Conservation (phyloP, 2,329 filamentous ascomycete species). For the Sarocladium brachiariae region DNA sequence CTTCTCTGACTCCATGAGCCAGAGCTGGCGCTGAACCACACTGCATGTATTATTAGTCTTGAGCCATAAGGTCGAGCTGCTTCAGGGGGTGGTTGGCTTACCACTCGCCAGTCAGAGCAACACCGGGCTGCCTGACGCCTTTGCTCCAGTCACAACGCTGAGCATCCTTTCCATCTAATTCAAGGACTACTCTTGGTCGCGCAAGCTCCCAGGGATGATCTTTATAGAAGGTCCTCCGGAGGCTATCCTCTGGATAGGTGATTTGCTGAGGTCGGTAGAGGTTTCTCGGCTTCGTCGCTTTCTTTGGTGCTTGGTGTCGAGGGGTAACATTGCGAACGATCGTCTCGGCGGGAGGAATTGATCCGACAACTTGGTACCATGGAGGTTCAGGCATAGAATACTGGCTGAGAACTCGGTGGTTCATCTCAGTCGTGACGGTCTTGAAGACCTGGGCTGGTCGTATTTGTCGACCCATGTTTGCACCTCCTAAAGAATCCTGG, state of each 20-base stretch:
- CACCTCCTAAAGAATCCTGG: neutral
- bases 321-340: constrained; percentile 46
- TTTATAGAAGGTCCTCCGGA: constrained; percentile 77
- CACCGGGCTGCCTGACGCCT: constrained; percentile 64
- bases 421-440: constrained; percentile 36
- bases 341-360: constrained; percentile 52
- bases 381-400: constrained; percentile 29
- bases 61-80: neutral
- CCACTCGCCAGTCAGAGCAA: constrained; percentile 79
- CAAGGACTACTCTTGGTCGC: constrained; percentile 75
- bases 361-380: constrained; percentile 46
- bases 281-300: constrained; percentile 52
- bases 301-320: constrained; percentile 38
- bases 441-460: constrained; percentile 41
- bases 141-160: constrained; percentile 73
- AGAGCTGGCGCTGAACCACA: constrained; percentile 86
- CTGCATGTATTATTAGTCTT: constrained; percentile 36
- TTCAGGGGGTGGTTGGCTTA: constrained; percentile 32
- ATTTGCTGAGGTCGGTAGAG: constrained; percentile 77
- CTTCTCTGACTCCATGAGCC: constrained; percentile 63
- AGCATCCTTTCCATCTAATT: constrained; percentile 77
- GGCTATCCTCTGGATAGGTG: constrained; percentile 72
- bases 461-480: constrained; percentile 37
- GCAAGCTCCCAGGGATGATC: constrained; percentile 98
- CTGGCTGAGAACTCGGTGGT: constrained; percentile 30